Base-by-base conservation (phyloP, 192 early-diverging fungal species). In the Lobosporangium transversale region DNA sequence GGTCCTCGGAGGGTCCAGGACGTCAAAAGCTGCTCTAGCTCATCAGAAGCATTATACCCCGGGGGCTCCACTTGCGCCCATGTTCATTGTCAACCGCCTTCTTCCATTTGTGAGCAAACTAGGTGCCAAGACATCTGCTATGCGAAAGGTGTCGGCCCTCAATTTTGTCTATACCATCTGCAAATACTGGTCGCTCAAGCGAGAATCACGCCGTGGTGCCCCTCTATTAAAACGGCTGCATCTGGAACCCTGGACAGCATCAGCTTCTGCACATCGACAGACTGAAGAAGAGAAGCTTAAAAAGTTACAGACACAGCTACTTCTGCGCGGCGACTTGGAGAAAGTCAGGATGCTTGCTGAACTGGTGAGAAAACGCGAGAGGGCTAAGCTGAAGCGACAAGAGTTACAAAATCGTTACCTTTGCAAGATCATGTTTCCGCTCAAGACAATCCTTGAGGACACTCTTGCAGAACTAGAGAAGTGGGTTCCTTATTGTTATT, bases 191-290 rank as follows among this genome's bases (percentile, higher is more conserved):
- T 89, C 95, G 2, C 83, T 98, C 11, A 99, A 99, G 75, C 88
- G 96, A 30, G 89, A 91, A 69, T 78, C 88, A n/a, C 78, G 97
- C 21, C 87, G 94, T 26, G 98, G 98, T 1, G 95, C 96, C 2
- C 95, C 98, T 1, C 83, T 99, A 6, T 80, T 99, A 35, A 98
- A 98, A 76, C 87, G 98, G 49, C 83, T 99, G 29, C 95, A 98
- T 70, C 80, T 99, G 69, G 97, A 98, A 87, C 95, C 95, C 14
- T 97, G 95, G 96, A 97, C 94, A 1, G 94, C 94, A 1, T 94
- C 92, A 31, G 89, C 87, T 1, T 85, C 90, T 20, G 83, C 89
- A 75, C 85, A 90, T 58, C 88, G 92, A 32, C 92, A 94, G 29
- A 86, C 89, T 17, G 94, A 95, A 55, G 87, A 92, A 66, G 89